Conservation (phyloP, 1,284 basidiomycete species). For the Pseudozyma sp. region DNA sequence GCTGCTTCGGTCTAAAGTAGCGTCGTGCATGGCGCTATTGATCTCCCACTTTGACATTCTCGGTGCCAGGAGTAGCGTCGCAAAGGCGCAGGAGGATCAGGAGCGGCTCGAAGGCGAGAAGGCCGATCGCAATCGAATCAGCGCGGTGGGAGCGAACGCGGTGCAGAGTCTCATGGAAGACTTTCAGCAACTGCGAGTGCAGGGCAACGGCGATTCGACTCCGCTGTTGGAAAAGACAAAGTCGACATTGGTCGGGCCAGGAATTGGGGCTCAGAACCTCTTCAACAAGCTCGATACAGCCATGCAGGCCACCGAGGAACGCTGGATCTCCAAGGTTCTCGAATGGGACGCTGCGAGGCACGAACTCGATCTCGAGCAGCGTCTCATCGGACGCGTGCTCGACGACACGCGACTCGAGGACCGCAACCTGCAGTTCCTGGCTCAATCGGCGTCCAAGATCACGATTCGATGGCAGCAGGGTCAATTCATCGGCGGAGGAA, state of each 20-base stretch:
- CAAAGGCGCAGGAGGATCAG: conserved; percentile 63
- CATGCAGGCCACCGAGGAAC: conserved; percentile 60
- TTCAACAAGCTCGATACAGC: conserved; percentile 56
- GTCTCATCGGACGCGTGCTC: conserved; percentile 64
- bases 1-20: conserved; percentile 89
- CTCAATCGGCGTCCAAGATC: conserved; percentile 79
- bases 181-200: conserved; percentile 33
- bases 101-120: conserved; percentile 60
- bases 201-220: conserved; percentile 71
- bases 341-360: conserved; percentile 64
- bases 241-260: conserved; percentile 24
- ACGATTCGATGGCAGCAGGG: conserved; percentile 99
- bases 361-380: conserved; percentile 58
- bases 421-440: conserved; percentile 64
- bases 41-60: conserved; percentile 97
- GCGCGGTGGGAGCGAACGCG: conserved; percentile 35
- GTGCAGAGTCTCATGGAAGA: conserved; percentile 36
- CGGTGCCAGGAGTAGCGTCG: conserved; percentile 64
- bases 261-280: conserved; percentile 45
- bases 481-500: conserved; percentile 95
- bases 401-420: conserved; percentile 67
- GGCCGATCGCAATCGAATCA: conserved; percentile 53
- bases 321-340: conserved; percentile 56
- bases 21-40: conserved; percentile 93
- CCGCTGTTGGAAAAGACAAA: conserved; percentile 74